A percentile compares a stretch with the other conserved stretches of the same genome.
Conservation (phyloP, 169 alveolate species). For the Perkinsus marinus region DNA sequence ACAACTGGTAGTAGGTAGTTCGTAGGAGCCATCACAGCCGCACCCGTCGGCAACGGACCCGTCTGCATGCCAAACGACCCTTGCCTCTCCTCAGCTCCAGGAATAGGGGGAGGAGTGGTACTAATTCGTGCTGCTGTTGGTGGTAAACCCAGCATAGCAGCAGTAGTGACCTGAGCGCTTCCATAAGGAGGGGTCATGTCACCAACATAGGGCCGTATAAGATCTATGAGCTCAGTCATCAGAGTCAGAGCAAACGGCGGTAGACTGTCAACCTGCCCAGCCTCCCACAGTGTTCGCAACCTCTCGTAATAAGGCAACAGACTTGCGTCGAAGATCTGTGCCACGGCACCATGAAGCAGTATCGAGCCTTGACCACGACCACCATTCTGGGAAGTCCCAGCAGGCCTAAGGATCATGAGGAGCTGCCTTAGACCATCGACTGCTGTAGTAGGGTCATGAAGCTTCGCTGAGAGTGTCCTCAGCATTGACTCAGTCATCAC, state of each 20-base stretch:
- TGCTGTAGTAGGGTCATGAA: not conserved
- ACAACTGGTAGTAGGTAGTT: not conserved
- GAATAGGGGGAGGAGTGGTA: not conserved
- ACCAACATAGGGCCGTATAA: not conserved
- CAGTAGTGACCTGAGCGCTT: not conserved
- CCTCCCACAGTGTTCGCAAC: not conserved
- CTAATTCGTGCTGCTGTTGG: not conserved
- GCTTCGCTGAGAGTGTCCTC: not conserved
- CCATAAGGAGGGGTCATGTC: not conserved
- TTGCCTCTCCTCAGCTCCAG: not conserved
- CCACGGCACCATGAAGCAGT: not conserved
- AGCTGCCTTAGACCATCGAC: not conserved
- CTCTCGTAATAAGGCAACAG: not conserved
- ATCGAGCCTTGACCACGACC: not conserved
- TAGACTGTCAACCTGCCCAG: not conserved
- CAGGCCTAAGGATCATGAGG: not conserved
- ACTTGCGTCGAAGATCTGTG: not conserved
- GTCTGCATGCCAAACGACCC: not conserved
- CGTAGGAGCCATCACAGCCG: not conserved
- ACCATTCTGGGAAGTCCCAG: not conserved
- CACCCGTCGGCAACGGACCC: not conserved
- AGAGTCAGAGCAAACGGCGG: not conserved
- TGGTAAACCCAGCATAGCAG: not conserved
- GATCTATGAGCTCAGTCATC: not conserved
- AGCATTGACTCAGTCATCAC: not conserved